These are phyloP conservation scores for Sanghuangporus weigelae DNA, from an alignment of 1,284 basidiomycete species.

Conservation along the genomic window DNA sequence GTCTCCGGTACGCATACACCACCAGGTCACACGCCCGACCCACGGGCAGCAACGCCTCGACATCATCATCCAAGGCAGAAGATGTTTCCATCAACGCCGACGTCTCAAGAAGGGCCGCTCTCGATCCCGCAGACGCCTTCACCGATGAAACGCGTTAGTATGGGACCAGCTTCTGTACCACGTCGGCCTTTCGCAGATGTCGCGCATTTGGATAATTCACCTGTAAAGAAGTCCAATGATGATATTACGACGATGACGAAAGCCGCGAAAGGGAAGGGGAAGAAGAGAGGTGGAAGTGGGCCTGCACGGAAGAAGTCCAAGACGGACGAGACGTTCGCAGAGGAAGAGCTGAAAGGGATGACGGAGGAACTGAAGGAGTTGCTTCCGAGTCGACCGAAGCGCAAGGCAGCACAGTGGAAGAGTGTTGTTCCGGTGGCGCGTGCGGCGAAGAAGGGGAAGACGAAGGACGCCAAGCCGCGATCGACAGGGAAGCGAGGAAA, in stretches of 20 bases:
- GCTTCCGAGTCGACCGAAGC: conserved; percentile 6
- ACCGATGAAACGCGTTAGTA: conserved; percentile 5
- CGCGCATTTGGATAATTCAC: background rate
- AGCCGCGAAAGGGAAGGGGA: background rate
- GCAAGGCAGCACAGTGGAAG: background rate
- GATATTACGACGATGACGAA: background rate
- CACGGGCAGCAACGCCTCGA: background rate
- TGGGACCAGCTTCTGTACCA: background rate
- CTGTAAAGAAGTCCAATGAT: background rate
- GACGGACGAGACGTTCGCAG: background rate
- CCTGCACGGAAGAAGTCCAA: background rate
- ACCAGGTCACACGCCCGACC: background rate
- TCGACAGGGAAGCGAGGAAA: background rate
- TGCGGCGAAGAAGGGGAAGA: background rate
- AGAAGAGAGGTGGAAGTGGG: background rate
- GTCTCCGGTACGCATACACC: background rate
- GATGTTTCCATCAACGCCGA: background rate
- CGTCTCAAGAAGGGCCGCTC: background rate
- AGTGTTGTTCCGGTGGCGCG: background rate
- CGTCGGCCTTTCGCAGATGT: background rate
- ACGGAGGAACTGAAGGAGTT: background rate
- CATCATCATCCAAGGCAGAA: background rate
- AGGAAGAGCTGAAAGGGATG: background rate
- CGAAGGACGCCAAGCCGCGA: background rate
- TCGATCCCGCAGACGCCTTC: conserved; percentile 7